phyloP scores from a whole-genome alignment of 1,284 basidiomycete species.

The Vanrija pseudolonga region DNA sequence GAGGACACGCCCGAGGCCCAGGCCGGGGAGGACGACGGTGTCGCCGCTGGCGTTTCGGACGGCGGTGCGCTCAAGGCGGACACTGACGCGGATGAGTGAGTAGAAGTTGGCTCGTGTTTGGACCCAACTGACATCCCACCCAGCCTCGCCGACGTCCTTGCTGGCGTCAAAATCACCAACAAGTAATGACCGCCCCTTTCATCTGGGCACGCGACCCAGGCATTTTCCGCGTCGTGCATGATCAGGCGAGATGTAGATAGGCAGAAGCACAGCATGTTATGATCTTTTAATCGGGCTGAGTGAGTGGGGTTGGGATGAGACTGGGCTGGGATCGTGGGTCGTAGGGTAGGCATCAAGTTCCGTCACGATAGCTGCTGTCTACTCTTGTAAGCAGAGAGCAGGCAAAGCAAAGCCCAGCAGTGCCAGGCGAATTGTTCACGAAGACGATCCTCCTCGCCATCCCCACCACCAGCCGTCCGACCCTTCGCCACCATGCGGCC shows the following conservation, averaged over 20 bases:
- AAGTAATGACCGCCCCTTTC: conserved; percentile 8
- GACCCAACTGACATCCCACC: conserved; percentile 5
- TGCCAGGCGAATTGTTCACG: too few relatives aligned
- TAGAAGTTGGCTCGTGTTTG: background rate
- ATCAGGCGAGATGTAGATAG: too few relatives aligned
- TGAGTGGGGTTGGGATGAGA: background rate
- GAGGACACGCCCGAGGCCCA: conserved; percentile 47
- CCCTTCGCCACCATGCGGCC: too few relatives aligned
- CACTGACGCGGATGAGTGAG: conserved; percentile 44
- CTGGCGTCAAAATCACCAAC: conserved; percentile 29
- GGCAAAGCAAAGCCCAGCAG: too few relatives aligned
- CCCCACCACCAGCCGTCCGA: too few relatives aligned
- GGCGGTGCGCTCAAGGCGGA: conserved; percentile 28
- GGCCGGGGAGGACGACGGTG: conserved; percentile 33
- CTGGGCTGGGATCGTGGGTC: background rate
- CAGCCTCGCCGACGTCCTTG: conserved; percentile 43
- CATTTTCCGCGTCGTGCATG: too few relatives aligned
- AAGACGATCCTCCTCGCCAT: too few relatives aligned
- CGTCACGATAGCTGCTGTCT: too few relatives aligned
- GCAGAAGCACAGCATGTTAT: too few relatives aligned
- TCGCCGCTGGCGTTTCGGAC: conserved; percentile 33
- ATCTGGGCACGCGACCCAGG: too few relatives aligned
- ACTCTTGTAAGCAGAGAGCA: too few relatives aligned
- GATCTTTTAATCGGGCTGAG: too few relatives aligned
- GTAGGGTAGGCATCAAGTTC: background rate